Conservation (phyloP, 2,329 filamentous ascomycete genomes). For the Calycina herbarum region DNA sequence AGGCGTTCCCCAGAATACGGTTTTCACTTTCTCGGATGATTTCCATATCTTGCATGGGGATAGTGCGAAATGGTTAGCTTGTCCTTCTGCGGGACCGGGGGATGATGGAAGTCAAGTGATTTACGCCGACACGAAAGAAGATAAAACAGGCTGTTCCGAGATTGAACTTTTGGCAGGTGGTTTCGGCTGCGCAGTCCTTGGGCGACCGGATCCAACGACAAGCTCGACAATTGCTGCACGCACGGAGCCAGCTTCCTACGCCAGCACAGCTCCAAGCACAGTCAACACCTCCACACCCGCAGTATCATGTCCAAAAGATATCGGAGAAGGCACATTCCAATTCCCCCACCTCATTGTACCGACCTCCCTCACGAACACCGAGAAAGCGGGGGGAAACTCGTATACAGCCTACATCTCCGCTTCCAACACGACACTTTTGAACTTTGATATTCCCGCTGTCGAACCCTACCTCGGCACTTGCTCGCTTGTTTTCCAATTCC, state of each 20-base stretch:
- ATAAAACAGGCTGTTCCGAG: constrained; percentile 30
- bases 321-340: constrained; percentile 26
- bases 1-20: constrained; percentile 18
- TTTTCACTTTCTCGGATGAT: constrained; percentile 28
- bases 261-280: background rate
- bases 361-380: constrained; percentile 26
- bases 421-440: constrained; percentile 33
- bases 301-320: constrained; percentile 27
- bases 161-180: constrained; percentile 30
- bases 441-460: constrained; percentile 32
- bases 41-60: constrained; percentile 24
- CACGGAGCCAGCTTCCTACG: background rate
- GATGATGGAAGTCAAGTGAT: constrained; percentile 33
- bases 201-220: constrained; percentile 13
- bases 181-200: constrained; percentile 30
- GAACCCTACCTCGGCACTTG: constrained; percentile 30
- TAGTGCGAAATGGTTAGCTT: constrained; percentile 30
- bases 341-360: constrained; percentile 35
- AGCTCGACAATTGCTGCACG: background rate
- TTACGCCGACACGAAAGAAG: constrained; percentile 25
- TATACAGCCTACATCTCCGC: constrained; percentile 30
- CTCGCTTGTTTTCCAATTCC: constrained; percentile 36
- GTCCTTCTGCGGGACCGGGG: constrained; percentile 29
- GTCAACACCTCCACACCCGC: constrained; percentile 4
- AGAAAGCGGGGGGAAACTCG: constrained; percentile 26